Percentiles rank a stretch among this genome's conserved stretches.
phyloP scores from a whole-genome alignment of 257 asterid species.

The Perilla frutescens region DNA sequence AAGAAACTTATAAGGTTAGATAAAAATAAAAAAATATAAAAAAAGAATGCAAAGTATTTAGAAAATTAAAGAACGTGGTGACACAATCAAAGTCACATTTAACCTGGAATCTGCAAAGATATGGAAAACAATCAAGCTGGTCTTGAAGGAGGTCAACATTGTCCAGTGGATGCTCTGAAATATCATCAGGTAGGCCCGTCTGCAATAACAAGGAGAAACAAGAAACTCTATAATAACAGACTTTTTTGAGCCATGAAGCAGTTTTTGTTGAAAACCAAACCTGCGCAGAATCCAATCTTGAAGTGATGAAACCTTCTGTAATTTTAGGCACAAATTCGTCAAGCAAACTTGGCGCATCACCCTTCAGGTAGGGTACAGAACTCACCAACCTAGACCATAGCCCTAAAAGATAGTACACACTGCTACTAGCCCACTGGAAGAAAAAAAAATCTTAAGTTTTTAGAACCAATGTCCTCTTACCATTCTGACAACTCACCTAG shows the following conservation, averaged over 20 bases:
- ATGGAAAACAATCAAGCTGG: slow-evolving; percentile 94
- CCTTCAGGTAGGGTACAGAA: slow-evolving; percentile 94
- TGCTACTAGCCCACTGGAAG: slow-evolving; percentile 98
- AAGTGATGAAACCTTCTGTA: slow-evolving; percentile 88
- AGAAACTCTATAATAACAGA: slow-evolving; percentile 8
- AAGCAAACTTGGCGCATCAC: slow-evolving; percentile 95
- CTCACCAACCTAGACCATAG: slow-evolving; percentile 98
- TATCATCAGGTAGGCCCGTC: slow-evolving; percentile 79
- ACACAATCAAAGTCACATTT: slow-evolving; percentile 11
- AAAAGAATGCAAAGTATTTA: slow-evolving; percentile 18
- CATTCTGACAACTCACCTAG: slow-evolving; percentile 20
- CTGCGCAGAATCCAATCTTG: slow-evolving; percentile 97
- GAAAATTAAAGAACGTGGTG: slow-evolving; percentile 13
- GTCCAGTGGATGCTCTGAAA: slow-evolving; percentile 93
- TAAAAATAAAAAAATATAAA: slow-evolving; percentile 21
- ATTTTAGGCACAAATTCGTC: slow-evolving; percentile 97
- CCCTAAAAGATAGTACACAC: slow-evolving; percentile 96
- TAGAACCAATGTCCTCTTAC: slow-evolving; percentile 16
- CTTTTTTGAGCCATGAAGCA: slow-evolving; percentile 15
- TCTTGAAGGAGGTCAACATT: slow-evolving; percentile 98
- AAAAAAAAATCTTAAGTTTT: slow-evolving; percentile 10
- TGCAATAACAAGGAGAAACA: slow-evolving; percentile 43
- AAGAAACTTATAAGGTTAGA: slow-evolving; percentile 33
- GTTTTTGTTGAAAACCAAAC: slow-evolving; percentile 42
- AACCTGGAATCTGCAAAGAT: slow-evolving; percentile 96